Percentiles rank a stretch among this genome's conserved stretches.
Evolutionary conservation across 2,329 filamentous ascomycete genomes (phyloP).

Genomic region (Xylariaceae sp.): DNA sequence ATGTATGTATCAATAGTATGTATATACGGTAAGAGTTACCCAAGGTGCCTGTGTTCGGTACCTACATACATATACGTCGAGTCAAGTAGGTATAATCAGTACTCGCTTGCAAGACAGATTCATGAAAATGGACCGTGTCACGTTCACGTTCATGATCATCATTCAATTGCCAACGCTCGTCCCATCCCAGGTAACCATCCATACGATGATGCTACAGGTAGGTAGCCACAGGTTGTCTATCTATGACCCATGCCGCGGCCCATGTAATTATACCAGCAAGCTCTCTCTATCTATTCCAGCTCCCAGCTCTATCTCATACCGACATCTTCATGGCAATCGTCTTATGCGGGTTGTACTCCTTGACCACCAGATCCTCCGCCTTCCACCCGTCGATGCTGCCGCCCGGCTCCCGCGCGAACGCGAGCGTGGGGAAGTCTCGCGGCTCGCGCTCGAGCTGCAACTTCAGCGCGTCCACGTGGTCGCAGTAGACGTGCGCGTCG

Average conservation of each 20-base stretch:
- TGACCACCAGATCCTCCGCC: slow-evolving; percentile 82
- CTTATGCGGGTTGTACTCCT: slow-evolving; percentile 90
- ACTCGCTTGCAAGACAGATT: no score
- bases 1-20: no score
- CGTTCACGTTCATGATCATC: no score
- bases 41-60: no score
- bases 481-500: slow-evolving; percentile 93
- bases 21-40: no score
- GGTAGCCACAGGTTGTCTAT: no score
- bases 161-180: no score
- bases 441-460: slow-evolving; percentile 81
- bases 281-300: no score
- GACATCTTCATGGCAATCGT: slow-evolving; percentile 99
- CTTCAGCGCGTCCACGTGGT: slow-evolving; percentile 86
- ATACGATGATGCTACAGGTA: not conserved
- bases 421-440: slow-evolving; percentile 75
- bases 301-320: slow-evolving; percentile 48
- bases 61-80: not conserved
- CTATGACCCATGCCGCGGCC: not conserved
- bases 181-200: not conserved
- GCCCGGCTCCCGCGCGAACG: slow-evolving; percentile 68
- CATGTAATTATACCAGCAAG: not conserved
- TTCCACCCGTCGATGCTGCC: slow-evolving; percentile 90
- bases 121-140: no score
- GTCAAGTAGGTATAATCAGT: no score